Conservation (phyloP, 495 filamentous ascomycete species). For the Hypoxylon subgilvum region DNA sequence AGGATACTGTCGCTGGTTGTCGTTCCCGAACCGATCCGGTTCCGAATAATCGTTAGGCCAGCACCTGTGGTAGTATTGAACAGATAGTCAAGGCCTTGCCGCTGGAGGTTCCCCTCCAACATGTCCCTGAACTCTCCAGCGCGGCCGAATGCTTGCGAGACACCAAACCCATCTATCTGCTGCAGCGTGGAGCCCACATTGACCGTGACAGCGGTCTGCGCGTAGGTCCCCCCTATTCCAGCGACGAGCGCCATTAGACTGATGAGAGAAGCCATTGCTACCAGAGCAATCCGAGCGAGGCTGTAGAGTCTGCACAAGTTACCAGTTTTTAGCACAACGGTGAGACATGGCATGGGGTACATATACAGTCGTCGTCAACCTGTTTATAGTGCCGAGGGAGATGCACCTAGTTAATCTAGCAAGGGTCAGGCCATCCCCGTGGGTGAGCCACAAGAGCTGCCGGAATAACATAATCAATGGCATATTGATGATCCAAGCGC, state of each 20-base stretch:
- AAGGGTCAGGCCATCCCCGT: conserved; percentile 4
- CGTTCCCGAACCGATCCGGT: conserved; percentile 54
- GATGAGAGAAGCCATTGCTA: conserved; percentile 9
- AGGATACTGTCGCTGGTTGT: conserved; percentile 45
- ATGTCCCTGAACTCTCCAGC: conserved; percentile 49
- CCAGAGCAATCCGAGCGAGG: too few species aligned
- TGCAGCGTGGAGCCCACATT: conserved; percentile 43
- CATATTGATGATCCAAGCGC: conserved; percentile 13
- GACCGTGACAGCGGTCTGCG: conserved; percentile 43
- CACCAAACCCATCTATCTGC: conserved; percentile 56
- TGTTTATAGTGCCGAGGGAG: conserved; percentile 10
- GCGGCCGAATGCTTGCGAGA: conserved; percentile 59
- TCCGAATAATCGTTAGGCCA: conserved; percentile 60
- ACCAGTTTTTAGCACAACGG: not conserved
- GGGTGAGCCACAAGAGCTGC: not conserved
- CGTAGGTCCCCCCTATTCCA: conserved; percentile 10
- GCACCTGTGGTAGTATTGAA: conserved; percentile 56
- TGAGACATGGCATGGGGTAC: not conserved
- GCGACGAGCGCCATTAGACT: conserved; percentile 9
- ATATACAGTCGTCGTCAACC: not conserved
- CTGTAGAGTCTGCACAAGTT: too few species aligned
- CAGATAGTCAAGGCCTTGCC: conserved; percentile 53
- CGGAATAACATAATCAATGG: conserved; percentile 9
- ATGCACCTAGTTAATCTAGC: not conserved
- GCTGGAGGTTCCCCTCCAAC: conserved; percentile 31